phyloP scores from a whole-genome alignment of 1,284 basidiomycete species.

The Leucoagaricus sp. region DNA sequence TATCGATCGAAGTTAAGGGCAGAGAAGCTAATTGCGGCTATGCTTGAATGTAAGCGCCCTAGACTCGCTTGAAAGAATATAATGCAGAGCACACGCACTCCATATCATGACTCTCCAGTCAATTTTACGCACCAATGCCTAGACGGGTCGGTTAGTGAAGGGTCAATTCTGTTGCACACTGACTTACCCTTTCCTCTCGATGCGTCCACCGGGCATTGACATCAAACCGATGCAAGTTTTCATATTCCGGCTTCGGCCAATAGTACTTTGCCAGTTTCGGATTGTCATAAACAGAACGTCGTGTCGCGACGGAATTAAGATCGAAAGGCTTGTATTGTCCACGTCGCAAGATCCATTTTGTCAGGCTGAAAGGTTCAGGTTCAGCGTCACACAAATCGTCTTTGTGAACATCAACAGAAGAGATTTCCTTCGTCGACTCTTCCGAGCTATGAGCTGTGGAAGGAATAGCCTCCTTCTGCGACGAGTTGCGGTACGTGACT shows the following conservation, averaged over 20 bases:
- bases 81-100: constrained; percentile 33
- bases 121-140: constrained; percentile 59
- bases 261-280: constrained; percentile 51
- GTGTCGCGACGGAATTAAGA: constrained; percentile 47
- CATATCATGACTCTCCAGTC: constrained; percentile 69
- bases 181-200: constrained; percentile 58
- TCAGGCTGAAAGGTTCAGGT: constrained; percentile 27
- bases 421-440: too few relatives aligned
- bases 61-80: too few relatives aligned
- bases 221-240: constrained; percentile 69
- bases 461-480: too few relatives aligned
- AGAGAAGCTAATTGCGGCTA: constrained; percentile 62
- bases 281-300: constrained; percentile 59
- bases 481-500: too few relatives aligned
- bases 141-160: background rate
- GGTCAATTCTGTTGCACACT: too few relatives aligned
- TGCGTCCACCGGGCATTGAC: constrained; percentile 69
- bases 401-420: too few relatives aligned
- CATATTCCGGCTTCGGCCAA: constrained; percentile 56
- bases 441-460: too few relatives aligned
- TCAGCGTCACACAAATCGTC: constrained; percentile 30
- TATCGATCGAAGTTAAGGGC: constrained; percentile 58
- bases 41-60: too few relatives aligned
- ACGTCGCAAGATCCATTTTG: constrained; percentile 32
- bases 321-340: constrained; percentile 26